Conservation (phyloP, 2,329 filamentous ascomycete genomes). For the Diatrype stigma region DNA sequence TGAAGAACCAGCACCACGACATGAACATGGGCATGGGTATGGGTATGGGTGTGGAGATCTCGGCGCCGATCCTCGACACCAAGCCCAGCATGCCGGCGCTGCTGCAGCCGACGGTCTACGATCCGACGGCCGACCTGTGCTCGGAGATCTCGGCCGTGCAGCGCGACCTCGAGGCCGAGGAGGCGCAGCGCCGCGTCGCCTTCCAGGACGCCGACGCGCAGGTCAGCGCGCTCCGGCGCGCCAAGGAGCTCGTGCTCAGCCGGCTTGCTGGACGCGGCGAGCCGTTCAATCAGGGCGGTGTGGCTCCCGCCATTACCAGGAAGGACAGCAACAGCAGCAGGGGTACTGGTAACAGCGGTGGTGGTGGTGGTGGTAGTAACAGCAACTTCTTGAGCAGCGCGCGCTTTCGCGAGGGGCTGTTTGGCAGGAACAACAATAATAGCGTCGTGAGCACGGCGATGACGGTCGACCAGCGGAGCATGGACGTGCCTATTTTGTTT, state of each 20-base stretch:
- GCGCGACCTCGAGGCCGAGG: slow-evolving; percentile 54
- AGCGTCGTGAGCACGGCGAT: slow-evolving; percentile 9
- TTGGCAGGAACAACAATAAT: slow-evolving; percentile 32
- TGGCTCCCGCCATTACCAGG: slow-evolving; percentile 9
- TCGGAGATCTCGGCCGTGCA: slow-evolving; percentile 54
- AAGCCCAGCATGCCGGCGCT: slow-evolving; percentile 44
- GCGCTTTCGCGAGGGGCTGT: slow-evolving; percentile 39
- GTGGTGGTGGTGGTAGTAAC: slow-evolving; percentile 12
- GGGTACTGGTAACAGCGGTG: slow-evolving; percentile 23
- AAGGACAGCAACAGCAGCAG: slow-evolving; percentile 20
- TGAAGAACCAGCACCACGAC: too few species aligned
- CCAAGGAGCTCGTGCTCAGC: slow-evolving; percentile 56
- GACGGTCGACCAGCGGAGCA: slow-evolving; percentile 33
- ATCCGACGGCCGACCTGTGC: slow-evolving; percentile 38
- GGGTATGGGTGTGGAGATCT: too few species aligned
- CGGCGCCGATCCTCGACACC: slow-evolving; percentile 46
- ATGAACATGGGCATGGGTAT: too few species aligned
- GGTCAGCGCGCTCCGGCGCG: slow-evolving; percentile 51
- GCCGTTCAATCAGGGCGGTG: background rate
- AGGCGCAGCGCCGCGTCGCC: slow-evolving; percentile 50
- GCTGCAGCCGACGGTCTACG: slow-evolving; percentile 55
- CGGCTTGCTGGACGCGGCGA: slow-evolving; percentile 49
- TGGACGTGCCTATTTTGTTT: slow-evolving; percentile 60
- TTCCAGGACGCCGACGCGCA: slow-evolving; percentile 55
- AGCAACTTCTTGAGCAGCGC: slow-evolving; percentile 28